Base-by-base conservation (phyloP, 495 filamentous ascomycete species). In the Choiromyces venosus region DNA sequence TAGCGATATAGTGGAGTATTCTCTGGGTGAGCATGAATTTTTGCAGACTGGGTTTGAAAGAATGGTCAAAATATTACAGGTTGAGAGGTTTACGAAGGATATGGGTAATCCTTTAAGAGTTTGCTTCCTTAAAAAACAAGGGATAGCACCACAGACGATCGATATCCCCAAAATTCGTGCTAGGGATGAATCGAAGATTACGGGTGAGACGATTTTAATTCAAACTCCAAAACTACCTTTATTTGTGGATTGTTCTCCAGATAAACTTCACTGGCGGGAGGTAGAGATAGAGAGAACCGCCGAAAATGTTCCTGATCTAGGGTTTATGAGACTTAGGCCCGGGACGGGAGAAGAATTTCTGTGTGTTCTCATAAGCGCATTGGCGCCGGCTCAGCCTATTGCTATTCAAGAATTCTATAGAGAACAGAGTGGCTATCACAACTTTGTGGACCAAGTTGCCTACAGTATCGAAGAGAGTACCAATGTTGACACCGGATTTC, bases 1-100 rank as follows among this genome's bases (percentile, higher is more conserved):
- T 29, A 64, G 69, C 16, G 46, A 40, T 75, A 35, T 39, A 29
- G 68, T 64, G n/a, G 66, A 77, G 21, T 76, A 72, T 39, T 39
- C 66, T 66, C 73, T 76, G 36, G 69, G 74, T 12, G 75, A 76
- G 18, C 56, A 39, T 67, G 75, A 72, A n/a, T 69, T 77, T 73
- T 36, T 69, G 64, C 69, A 67, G 16, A 3, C 66, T 52, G 73
- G 72, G 35, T 56, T 76, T 21, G 39, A 68, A 67, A 52, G 40
- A 40, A 69, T 66, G 16, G 75, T 66, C 37, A 72, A 64, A 70
- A 37, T 77, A 10, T 70, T 77, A 4, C 75, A 67, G 37, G 66
- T 76, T 25, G 66, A 77, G 37, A 72, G 69, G 69, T 44, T 70
- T 52, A 67, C 37, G 66, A 61, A 71, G 76, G 69, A 72, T 61